Evolutionary conservation across 129 eudicot species (phyloP).

Genomic region (Dittrichia graveolens): DNA sequence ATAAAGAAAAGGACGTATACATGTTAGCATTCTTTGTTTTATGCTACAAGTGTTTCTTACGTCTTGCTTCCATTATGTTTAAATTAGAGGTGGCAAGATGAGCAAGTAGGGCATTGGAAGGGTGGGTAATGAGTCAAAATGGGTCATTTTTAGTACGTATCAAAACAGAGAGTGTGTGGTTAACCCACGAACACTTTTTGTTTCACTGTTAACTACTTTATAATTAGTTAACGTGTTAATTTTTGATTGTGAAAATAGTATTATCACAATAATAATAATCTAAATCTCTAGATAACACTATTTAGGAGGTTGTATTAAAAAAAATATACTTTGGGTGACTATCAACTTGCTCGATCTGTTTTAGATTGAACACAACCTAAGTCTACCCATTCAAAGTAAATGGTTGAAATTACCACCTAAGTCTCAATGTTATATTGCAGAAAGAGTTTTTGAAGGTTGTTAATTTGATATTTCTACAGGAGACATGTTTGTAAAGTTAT

Average conservation of each 20-base stretch:
- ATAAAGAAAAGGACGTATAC: conserved; percentile 10
- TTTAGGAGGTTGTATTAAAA: neutral
- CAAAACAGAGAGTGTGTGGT: neutral
- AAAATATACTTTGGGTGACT: neutral
- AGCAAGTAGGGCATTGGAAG: neutral
- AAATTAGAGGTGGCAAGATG: neutral
- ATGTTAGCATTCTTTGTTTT: conserved; percentile 10
- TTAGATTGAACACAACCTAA: too few relatives aligned
- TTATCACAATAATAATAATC: neutral
- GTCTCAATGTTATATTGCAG: neutral
- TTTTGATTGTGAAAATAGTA: neutral
- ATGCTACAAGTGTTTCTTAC: neutral
- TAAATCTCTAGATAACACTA: neutral
- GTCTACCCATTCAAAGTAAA: too few relatives aligned
- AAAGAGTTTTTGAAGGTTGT: conserved; percentile 12
- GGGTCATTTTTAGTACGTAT: neutral
- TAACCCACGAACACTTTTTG: neutral
- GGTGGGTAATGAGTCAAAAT: neutral
- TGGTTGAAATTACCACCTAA: too few relatives aligned
- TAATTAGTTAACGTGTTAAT: neutral
- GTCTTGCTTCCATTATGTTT: neutral
- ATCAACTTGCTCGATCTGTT: neutral
- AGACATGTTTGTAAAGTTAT: conserved; percentile 22
- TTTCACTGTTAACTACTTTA: neutral
- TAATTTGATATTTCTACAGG: neutral